These are phyloP conservation scores for Phylloboletellus chloephorus DNA, from an alignment of 1,284 basidiomycete species.

Conservation along the genomic window DNA sequence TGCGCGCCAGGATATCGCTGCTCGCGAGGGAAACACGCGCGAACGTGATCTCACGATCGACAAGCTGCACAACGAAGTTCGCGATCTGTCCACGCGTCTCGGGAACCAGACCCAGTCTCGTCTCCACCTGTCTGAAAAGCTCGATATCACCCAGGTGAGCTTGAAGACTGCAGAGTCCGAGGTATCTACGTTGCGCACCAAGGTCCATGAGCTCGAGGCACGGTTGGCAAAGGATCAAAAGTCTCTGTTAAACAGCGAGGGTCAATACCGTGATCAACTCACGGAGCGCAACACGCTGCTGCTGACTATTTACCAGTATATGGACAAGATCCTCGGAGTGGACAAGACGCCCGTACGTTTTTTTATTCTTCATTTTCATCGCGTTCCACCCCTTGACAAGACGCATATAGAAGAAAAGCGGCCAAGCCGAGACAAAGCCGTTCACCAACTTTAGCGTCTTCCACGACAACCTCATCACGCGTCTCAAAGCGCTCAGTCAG, in stretches of 20 bases:
- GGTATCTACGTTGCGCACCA: constrained; percentile 48
- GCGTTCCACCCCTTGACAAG: neutral
- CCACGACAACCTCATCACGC: constrained; percentile 89
- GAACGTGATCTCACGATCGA: constrained; percentile 37
- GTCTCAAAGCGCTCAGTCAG: constrained; percentile 78
- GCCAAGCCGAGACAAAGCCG: constrained; percentile 78
- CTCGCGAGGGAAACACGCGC: constrained; percentile 39
- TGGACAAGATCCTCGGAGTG: constrained; percentile 89
- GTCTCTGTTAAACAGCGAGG: constrained; percentile 64
- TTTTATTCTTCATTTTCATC: constrained; percentile 16
- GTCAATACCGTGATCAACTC: constrained; percentile 82
- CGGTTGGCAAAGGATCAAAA: constrained; percentile 82
- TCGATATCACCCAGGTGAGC: constrained; percentile 62
- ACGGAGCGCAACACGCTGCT: constrained; percentile 90
- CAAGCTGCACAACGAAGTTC: constrained; percentile 70
- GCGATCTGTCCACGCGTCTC: constrained; percentile 72
- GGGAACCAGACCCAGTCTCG: constrained; percentile 81
- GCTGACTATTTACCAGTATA: constrained; percentile 89
- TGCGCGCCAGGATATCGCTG: constrained; percentile 65
- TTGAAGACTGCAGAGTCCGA: constrained; percentile 67
- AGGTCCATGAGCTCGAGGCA: constrained; percentile 72
- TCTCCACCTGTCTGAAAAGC: constrained; percentile 79
- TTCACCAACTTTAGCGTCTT: constrained; percentile 93
- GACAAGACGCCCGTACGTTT: constrained; percentile 74
- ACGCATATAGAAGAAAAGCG: constrained; percentile 56